phyloP scores from a whole-genome alignment of 768 basidiomycete genomes.

The Lactarius trivialis region DNA sequence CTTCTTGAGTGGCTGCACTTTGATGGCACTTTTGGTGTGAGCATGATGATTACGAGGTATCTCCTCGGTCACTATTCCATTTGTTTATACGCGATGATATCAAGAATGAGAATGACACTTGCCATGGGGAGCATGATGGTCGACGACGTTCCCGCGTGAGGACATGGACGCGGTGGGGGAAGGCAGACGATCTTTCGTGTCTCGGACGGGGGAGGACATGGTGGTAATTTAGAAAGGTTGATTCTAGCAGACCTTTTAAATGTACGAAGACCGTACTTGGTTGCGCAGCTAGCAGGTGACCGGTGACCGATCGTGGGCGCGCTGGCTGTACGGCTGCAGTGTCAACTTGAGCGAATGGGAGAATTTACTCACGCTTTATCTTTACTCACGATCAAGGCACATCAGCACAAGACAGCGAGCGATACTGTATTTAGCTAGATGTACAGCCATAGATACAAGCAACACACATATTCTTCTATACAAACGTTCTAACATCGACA shows the following conservation, averaged over 20 bases:
- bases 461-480: constrained; percentile 11
- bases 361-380: too few relatives aligned
- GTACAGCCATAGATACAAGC: constrained; percentile 19
- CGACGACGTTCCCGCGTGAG: constrained; percentile 22
- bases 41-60: not conserved
- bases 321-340: not conserved
- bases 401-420: not conserved
- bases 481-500: not conserved
- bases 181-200: constrained; percentile 18
- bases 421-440: constrained; percentile 10
- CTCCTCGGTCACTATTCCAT: constrained; percentile 58
- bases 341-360: not conserved
- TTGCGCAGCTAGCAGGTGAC: not conserved
- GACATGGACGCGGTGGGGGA: constrained; percentile 1
- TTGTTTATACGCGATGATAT: constrained; percentile 15
- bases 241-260: not conserved
- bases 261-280: not conserved
- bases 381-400: not conserved
- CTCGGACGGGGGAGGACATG: constrained; percentile 1
- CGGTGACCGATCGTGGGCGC: not conserved
- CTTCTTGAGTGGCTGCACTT: constrained; percentile 78
- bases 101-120: constrained; percentile 1
- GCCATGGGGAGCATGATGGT: constrained; percentile 23
- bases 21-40: constrained; percentile 44
- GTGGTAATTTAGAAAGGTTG: not conserved